Evolutionary conservation across 2,329 filamentous ascomycete genomes (phyloP), one percentile per base, ranked within the genome.

Genomic region (Exophiala sp.): DNA sequence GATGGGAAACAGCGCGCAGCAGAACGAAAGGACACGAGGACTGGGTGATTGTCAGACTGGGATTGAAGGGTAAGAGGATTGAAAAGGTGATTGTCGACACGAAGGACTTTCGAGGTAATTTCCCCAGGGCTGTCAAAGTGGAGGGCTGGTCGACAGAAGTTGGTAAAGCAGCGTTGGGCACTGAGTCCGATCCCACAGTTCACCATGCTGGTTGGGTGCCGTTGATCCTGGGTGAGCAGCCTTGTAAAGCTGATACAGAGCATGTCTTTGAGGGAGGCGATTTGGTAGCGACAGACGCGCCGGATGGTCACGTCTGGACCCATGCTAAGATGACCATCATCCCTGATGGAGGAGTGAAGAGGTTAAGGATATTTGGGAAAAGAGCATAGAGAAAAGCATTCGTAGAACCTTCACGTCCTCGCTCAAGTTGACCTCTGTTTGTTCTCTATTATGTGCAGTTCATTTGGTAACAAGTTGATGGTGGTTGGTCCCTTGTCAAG

Each of bases 281-380:
- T 41, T 61, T 74, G 44, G 62, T 60, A 8, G 62, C 42, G 6
- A 58, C 52, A 11, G 51, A 88, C 64, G 91, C 91, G 69, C 89
- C 89, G 39, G 89, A 83, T 88, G 20, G 81, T 82, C 78, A 76
- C 67, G 73, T 77, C 2, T 88, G 89, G 65, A 90, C 87, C 10
- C 91, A 94, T 72, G 84, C 91, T 18, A 96, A 95, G 79, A 77
- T 97, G 68, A 88, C 89, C 33, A 94, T 96, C 68, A 89, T 96
- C 63, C 92, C 92, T 0, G 91, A 97, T 71, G 91, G 92, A 33
- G 91, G 92, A 20, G 88, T 96, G 2, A 96, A 95, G 82, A 78
- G 91, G 60, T 80, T 96, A 61, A 82, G 90, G 42, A 83, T 92
- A 1, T 85, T 88, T 69, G 89, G 87, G 2, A 84, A 79, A 66